Percentiles rank a stretch among this genome's conserved stretches.
Conservation (phyloP, 441 rosid species). For the Geranium incanum region DNA sequence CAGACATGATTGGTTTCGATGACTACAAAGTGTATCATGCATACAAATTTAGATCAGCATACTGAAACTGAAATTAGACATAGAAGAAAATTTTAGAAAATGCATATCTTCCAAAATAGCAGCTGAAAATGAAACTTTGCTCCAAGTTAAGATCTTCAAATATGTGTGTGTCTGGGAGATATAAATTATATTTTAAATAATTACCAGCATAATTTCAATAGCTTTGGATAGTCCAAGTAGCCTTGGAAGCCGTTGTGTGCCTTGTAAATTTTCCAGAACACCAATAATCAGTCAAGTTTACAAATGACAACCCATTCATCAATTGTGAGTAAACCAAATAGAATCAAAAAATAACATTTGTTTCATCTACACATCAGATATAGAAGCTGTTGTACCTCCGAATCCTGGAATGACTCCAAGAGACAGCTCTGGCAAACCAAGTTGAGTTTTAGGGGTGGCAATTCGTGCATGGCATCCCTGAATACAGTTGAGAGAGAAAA, state of each 20-base stretch:
- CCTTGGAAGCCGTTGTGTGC: slow-evolving; percentile 97
- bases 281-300: slow-evolving; percentile 14
- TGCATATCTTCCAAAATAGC: slow-evolving; percentile 3
- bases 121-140: background rate
- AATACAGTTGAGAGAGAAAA: background rate
- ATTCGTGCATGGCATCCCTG: slow-evolving; percentile 92
- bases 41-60: slow-evolving; percentile 9
- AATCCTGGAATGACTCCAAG: slow-evolving; percentile 91
- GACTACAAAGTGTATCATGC: slow-evolving; percentile 35
- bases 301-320: slow-evolving; percentile 11
- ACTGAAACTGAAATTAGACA: slow-evolving; percentile 1
- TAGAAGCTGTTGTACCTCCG: slow-evolving; percentile 51
- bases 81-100: background rate
- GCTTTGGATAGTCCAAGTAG: slow-evolving; percentile 80
- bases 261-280: slow-evolving; percentile 35
- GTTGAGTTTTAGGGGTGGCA: slow-evolving; percentile 70
- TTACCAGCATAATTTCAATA: slow-evolving; percentile 86
- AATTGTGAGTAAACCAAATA: background rate
- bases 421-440: slow-evolving; percentile 83
- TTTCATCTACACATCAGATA: background rate
- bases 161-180: background rate
- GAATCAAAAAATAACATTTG: slow-evolving; percentile 4
- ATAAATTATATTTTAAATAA: background rate
- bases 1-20: slow-evolving; percentile 75
- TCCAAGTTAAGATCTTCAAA: slow-evolving; percentile 1